Base-by-base conservation (phyloP, 2,329 filamentous ascomycete genomes). In the Pseudocercospora ulei region DNA sequence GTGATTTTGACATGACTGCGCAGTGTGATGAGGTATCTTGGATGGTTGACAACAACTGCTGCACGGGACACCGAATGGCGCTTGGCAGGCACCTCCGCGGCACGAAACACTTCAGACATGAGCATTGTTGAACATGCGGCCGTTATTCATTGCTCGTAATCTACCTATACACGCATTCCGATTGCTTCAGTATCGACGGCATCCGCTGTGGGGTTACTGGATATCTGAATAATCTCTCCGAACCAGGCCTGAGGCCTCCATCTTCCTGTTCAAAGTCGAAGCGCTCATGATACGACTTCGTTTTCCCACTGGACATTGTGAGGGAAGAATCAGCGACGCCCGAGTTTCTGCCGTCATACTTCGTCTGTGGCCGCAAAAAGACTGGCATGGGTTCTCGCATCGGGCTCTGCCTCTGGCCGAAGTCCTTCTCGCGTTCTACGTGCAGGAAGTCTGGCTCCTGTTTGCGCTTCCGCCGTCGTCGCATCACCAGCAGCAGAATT, bases 1-100 rank as follows among this genome's bases (percentile, higher is more conserved):
- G 59, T 23, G 58, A 55, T 44, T 60, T 61, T 14, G 59, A 62
- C 59, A 62, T 62, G 35, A 30, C 16, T 17, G 20, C 26, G 9
- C 20, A 19, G 25, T 17, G 11, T 16, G 13, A 20, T 16, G 19
- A 14, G 17, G 19, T 24, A 8, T 13, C 13, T 7, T 2, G n/a
- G 12, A 27, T 35, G 28, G 19, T 13, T 12, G 19, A 35, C 27
- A 13, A 23, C 13, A 12, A 14, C 11, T n/a, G n/a, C n/a, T n/a
- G n/a, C n/a, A n/a, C n/a, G n/a, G n/a, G n/a, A n/a, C n/a, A n/a
- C n/a, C n/a, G n/a, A n/a, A n/a, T n/a, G n/a, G n/a, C n/a, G n/a
- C n/a, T n/a, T n/a, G n/a, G n/a, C n/a, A n/a, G n/a, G 24, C 24
- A 7, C 18, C 16, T 22, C 30, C 30, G 30, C 30, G 30, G 30